Percentiles rank a stretch among this genome's conserved stretches.
phyloP scores from a whole-genome alignment of 495 filamentous ascomycete genomes.

The Aspergillus olivimuriae region DNA sequence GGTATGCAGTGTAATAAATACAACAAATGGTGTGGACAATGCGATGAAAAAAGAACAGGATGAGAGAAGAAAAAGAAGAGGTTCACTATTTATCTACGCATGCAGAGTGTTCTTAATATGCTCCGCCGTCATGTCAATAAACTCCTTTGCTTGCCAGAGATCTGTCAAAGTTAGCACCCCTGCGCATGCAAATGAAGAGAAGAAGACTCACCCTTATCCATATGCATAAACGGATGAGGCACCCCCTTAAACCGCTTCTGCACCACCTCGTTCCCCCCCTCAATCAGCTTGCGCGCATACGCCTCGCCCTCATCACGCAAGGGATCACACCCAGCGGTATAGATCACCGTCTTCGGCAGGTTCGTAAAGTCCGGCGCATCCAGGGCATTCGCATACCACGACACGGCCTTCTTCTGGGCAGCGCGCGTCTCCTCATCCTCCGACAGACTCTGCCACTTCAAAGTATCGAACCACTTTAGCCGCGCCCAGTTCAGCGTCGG shows the following conservation, averaged over 20 bases:
- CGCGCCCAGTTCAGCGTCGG: conserved; percentile 43
- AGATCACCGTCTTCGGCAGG: conserved; percentile 40
- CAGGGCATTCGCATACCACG: conserved; percentile 27
- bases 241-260: conserved; percentile 40
- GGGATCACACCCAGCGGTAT: conserved; percentile 44
- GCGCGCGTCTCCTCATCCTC: conserved; percentile 2
- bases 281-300: conserved; percentile 40
- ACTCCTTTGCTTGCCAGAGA: conserved; percentile 24
- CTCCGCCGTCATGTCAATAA: conserved; percentile 21
- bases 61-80: too few relatives aligned
- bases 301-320: conserved; percentile 48
- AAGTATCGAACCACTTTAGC: conserved; percentile 39
- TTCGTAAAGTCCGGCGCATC: conserved; percentile 33
- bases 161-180: conserved; percentile 10
- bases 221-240: conserved; percentile 46
- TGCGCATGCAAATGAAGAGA: background rate
- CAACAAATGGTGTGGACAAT: too few relatives aligned
- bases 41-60: too few relatives aligned
- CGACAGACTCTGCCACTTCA: conserved; percentile 22
- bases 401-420: conserved; percentile 12
- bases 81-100: background rate
- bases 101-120: conserved; percentile 19
- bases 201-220: conserved; percentile 22
- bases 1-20: too few relatives aligned
- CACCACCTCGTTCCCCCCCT: conserved; percentile 40